phyloP scores from a whole-genome alignment of 2,329 filamentous ascomycete species.

The Meredithiella fracta region DNA sequence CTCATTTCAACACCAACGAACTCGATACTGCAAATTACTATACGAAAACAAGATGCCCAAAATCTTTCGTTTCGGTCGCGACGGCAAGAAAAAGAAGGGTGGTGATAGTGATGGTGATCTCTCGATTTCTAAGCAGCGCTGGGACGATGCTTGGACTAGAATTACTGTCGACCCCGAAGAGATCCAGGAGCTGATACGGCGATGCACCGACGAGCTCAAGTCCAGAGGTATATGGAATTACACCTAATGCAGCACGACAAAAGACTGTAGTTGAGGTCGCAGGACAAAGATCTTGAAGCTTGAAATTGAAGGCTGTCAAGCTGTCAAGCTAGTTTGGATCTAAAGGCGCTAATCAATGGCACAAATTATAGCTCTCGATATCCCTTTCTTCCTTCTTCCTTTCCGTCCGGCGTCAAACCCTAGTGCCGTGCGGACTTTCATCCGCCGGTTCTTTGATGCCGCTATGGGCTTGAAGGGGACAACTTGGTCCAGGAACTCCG shows the following conservation, averaged over 20 bases:
- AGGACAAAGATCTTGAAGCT: not conserved
- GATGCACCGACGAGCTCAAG: slow-evolving; percentile 84
- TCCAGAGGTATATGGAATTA: slow-evolving; percentile 54
- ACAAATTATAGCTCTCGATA: slow-evolving; percentile 51
- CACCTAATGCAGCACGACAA: not conserved
- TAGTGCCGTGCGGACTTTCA: slow-evolving; percentile 77
- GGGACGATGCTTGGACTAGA: slow-evolving; percentile 77
- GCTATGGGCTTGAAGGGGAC: slow-evolving; percentile 46
- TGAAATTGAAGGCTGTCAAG: not conserved
- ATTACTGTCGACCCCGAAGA: slow-evolving; percentile 75
- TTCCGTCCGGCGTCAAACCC: slow-evolving; percentile 89
- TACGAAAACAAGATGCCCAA: slow-evolving; percentile 33
- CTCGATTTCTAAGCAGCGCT: slow-evolving; percentile 51
- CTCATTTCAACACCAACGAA: not conserved
- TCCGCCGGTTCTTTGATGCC: slow-evolving; percentile 79
- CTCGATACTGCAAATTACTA: not conserved
- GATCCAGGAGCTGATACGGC: slow-evolving; percentile 69
- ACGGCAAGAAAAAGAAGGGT: slow-evolving; percentile 52
- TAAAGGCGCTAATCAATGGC: not conserved
- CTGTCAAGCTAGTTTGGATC: not conserved
- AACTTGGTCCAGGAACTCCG: slow-evolving; percentile 69
- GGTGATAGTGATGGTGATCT: slow-evolving; percentile 33
- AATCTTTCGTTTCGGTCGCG: slow-evolving; percentile 52
- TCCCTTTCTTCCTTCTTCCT: slow-evolving; percentile 81
- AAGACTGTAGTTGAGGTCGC: not conserved